phyloP scores from a whole-genome alignment of 768 basidiomycete genomes.

The Xerocomellus intermedius region DNA sequence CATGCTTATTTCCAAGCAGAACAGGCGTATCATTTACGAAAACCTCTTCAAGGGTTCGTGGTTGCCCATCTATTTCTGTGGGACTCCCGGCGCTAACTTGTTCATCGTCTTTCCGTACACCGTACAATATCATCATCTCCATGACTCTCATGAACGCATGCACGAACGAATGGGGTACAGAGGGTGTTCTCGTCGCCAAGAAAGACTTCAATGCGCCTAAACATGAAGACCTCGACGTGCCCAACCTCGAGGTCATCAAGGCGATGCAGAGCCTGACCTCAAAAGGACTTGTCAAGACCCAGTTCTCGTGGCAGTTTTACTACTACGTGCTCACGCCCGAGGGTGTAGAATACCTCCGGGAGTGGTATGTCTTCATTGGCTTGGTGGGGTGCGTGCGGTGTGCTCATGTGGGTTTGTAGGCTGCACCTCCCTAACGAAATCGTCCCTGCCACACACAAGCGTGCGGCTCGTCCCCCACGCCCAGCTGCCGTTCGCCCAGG shows the following conservation, averaged over 20 bases:
- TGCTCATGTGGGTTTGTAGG: conserved; percentile 41
- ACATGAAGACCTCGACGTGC: conserved; percentile 84
- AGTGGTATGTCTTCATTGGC: conserved; percentile 51
- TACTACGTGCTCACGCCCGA: conserved; percentile 97
- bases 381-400: background rate
- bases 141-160: background rate
- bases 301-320: conserved; percentile 99
- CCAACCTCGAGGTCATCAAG: conserved; percentile 71
- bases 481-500: conserved; percentile 73
- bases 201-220: conserved; percentile 98
- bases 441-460: conserved; percentile 97
- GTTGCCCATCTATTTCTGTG: background rate
- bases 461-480: conserved; percentile 83
- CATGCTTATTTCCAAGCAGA: conserved; percentile 97
- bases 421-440: conserved; percentile 94
- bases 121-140: background rate
- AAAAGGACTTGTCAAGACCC: conserved; percentile 93
- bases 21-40: conserved; percentile 96
- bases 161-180: conserved; percentile 37
- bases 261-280: conserved; percentile 68
- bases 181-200: conserved; percentile 99
- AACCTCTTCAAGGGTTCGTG: conserved; percentile 98
- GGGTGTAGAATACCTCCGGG: conserved; percentile 95
- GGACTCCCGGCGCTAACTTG: background rate
- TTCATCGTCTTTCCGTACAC: background rate